Conservation (phyloP, 345 rosid genomes). For the Theobroma cacao region DNA sequence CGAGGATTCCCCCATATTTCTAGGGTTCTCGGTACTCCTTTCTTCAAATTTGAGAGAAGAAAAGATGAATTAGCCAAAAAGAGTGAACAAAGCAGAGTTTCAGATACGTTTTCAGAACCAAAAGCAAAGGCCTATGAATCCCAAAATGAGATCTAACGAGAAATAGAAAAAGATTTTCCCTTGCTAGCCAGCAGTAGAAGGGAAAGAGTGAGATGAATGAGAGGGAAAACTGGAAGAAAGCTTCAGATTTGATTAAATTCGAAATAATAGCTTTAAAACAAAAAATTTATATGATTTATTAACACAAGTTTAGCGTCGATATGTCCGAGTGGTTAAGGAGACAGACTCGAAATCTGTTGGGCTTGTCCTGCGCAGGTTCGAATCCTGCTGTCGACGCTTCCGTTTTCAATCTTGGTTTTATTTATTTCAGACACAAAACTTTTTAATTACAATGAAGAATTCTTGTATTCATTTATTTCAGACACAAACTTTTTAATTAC, state of each 20-base stretch:
- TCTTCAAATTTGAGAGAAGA: neutral
- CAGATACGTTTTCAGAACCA: too few species aligned
- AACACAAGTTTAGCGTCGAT: conserved; percentile 22
- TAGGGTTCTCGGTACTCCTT: neutral
- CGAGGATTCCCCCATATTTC: conserved; percentile 15
- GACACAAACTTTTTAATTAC: too few species aligned
- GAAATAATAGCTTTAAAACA: too few species aligned
- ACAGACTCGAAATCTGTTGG: conserved; percentile 99
- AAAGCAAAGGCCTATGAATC: neutral
- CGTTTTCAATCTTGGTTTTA: neutral
- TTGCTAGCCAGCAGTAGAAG: neutral
- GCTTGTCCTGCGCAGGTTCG: conserved; percentile 99
- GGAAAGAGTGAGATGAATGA: neutral
- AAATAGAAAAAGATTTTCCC: neutral
- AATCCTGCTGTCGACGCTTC: conserved; percentile 96
- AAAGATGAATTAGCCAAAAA: neutral
- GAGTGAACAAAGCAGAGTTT: neutral
- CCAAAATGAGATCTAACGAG: neutral
- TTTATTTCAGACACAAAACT: too few species aligned
- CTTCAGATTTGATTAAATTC: neutral
- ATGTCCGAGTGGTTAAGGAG: conserved; percentile 99
- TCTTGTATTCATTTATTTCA: too few species aligned
- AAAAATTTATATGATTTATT: too few species aligned
- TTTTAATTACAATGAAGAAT: neutral
- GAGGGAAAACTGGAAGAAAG: neutral